phyloP scores from a whole-genome alignment of 2,329 filamentous ascomycete species.

The Pseudogymnoascus sp. region DNA sequence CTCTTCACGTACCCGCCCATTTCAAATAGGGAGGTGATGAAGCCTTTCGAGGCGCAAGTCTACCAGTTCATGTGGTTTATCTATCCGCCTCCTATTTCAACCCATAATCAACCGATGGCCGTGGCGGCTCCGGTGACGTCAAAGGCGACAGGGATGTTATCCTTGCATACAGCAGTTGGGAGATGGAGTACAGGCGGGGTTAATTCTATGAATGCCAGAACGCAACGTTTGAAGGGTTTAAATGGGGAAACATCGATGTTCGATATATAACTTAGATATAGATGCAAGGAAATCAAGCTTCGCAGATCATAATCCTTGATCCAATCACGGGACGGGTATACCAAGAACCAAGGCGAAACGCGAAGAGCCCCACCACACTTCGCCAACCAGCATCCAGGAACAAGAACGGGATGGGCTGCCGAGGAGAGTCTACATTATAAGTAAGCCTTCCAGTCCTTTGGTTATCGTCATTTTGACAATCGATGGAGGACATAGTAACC shows the following conservation, averaged over 20 bases:
- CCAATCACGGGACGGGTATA: not conserved
- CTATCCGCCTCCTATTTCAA: not conserved
- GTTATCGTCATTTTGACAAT: not conserved
- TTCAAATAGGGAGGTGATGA: not conserved
- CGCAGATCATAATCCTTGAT: not conserved
- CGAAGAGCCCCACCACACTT: not conserved
- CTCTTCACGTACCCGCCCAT: not conserved
- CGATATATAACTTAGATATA: not conserved
- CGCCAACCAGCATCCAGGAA: not conserved
- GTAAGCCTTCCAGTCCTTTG: not conserved
- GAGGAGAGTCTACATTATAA: not conserved
- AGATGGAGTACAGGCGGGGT: not conserved
- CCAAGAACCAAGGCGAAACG: not conserved
- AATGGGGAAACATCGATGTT: not conserved
- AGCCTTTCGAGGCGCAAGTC: not conserved
- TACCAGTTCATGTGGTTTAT: slow-evolving; percentile 7
- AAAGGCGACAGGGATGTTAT: not conserved
- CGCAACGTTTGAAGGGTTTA: not conserved
- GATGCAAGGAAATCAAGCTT: not conserved
- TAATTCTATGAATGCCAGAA: not conserved
- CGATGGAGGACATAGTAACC: not conserved
- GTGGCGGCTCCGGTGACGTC: not conserved
- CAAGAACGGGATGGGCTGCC: not conserved
- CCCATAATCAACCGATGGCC: not conserved
- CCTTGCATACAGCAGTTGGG: not conserved